These are phyloP conservation scores for Brassica cretica DNA, from an alignment of 345 rosid species.

Conservation along the genomic window DNA sequence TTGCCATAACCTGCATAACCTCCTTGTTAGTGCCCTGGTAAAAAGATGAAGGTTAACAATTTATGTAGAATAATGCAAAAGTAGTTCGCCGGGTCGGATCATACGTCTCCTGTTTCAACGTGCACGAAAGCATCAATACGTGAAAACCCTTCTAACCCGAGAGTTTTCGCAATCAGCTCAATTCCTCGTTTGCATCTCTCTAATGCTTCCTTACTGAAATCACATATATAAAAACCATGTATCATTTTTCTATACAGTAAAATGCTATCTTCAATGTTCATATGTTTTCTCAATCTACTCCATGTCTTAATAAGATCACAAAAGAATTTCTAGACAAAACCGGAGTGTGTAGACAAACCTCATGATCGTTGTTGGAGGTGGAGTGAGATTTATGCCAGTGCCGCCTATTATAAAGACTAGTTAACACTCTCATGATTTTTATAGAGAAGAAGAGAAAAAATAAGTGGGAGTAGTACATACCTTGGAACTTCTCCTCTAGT, in stretches of 20 bases:
- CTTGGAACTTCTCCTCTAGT: conserved; percentile 97
- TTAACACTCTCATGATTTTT: neutral
- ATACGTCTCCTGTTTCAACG: conserved; percentile 89
- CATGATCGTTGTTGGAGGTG: conserved; percentile 82
- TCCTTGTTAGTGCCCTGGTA: conserved; percentile 11
- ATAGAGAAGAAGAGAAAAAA: conserved; percentile 3
- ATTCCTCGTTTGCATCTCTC: conserved; percentile 68
- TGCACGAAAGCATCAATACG: conserved; percentile 89
- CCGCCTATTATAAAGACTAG: conserved; percentile 57
- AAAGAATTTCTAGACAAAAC: neutral
- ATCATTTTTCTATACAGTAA: neutral
- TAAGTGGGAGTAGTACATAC: conserved; percentile 30
- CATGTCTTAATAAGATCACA: neutral
- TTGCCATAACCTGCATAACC: conserved; percentile 61
- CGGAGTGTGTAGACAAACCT: conserved; percentile 50
- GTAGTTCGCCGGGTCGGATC: neutral
- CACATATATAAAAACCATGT: conserved; percentile 10
- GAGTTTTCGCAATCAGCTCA: conserved; percentile 76
- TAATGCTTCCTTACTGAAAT: conserved; percentile 61
- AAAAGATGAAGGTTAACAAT: neutral
- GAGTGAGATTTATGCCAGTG: conserved; percentile 97
- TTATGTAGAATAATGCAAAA: neutral
- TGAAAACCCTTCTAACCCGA: conserved; percentile 80
- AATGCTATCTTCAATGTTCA: neutral
- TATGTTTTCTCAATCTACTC: neutral